phyloP scores from a whole-genome alignment of 2,329 filamentous ascomycete genomes.

The Blumeria hordei region DNA sequence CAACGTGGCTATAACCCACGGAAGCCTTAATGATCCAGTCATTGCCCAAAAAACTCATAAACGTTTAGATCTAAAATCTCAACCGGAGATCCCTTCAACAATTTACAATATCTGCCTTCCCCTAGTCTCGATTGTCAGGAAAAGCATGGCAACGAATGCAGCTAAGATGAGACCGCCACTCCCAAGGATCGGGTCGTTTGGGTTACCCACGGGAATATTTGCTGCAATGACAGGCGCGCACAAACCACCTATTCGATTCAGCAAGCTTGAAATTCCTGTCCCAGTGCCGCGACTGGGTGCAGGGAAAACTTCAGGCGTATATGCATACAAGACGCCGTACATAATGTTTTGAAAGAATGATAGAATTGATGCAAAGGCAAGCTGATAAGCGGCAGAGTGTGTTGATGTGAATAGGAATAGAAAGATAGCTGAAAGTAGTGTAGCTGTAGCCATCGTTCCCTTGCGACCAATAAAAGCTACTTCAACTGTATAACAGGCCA shows the following conservation, averaged over 20 bases:
- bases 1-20: too few relatives aligned
- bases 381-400: conserved; percentile 29
- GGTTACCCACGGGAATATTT: conserved; percentile 19
- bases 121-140: conserved; percentile 38
- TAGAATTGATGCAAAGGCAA: conserved; percentile 41
- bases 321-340: conserved; percentile 55
- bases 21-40: too few relatives aligned
- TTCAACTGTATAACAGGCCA: conserved; percentile 51
- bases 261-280: conserved; percentile 45
- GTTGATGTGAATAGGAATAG: conserved; percentile 42
- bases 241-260: conserved; percentile 44
- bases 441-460: conserved; percentile 44
- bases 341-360: conserved; percentile 54
- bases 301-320: conserved; percentile 56
- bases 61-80: too few relatives aligned
- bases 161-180: conserved; percentile 30
- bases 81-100: too few relatives aligned
- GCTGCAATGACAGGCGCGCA: conserved; percentile 45
- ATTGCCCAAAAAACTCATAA: too few relatives aligned
- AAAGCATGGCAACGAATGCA: conserved; percentile 32
- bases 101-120: conserved; percentile 29
- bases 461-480: conserved; percentile 42
- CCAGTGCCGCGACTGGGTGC: conserved; percentile 48
- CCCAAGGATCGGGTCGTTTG: conserved; percentile 31
- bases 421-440: conserved; percentile 43